Evolutionary conservation across 2,329 filamentous ascomycete genomes (phyloP).

Genomic region (Aureobasidium sp.): DNA sequence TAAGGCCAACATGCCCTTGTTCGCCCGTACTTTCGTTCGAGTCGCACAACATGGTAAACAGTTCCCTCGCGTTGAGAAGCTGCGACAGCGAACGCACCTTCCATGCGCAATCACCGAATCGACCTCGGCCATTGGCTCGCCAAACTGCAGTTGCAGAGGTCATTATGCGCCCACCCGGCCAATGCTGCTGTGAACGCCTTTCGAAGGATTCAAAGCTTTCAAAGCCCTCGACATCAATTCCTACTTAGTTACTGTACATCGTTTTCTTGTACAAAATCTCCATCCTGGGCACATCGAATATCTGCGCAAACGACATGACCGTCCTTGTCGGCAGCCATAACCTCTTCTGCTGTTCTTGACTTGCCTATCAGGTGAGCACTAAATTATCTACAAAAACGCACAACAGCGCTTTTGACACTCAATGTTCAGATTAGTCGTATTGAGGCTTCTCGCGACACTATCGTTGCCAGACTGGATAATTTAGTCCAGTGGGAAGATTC

Average conservation of each 20-base stretch:
- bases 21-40: background rate
- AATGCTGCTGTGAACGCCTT: background rate
- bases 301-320: background rate
- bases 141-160: background rate
- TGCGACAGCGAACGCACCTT: background rate
- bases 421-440: too few species aligned
- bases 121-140: background rate
- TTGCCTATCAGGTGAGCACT: background rate
- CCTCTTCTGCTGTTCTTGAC: background rate
- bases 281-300: background rate
- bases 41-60: background rate
- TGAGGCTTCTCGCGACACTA: background rate
- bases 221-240: background rate
- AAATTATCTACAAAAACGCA: background rate
- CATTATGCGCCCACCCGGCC: background rate
- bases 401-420: background rate
- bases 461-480: background rate
- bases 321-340: background rate
- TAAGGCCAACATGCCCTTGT: background rate
- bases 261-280: background rate
- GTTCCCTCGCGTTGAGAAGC: background rate
- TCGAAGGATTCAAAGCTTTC: background rate
- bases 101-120: background rate
- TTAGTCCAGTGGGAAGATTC: background rate
- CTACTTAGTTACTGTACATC: background rate